Percentiles rank a stretch among this genome's conserved stretches.
These are phyloP conservation scores for Leucosporidium yakuticum DNA, from an alignment of 768 basidiomycete genomes.

Conservation along the genomic window DNA sequence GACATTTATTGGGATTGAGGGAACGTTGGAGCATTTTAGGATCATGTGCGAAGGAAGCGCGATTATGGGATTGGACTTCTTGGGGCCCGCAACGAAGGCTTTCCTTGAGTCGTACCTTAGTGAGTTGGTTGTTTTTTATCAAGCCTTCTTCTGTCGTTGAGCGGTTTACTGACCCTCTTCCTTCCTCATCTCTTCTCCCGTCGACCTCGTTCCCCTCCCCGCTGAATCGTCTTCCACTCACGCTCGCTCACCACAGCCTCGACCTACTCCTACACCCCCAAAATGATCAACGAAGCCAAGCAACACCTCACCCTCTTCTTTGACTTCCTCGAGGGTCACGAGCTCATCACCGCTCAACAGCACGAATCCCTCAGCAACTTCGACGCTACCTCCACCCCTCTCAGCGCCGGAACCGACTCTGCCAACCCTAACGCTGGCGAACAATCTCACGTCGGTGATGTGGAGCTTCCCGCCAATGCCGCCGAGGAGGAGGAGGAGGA, in stretches of 20 bases:
- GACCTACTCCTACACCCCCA: background rate
- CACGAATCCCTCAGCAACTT: background rate
- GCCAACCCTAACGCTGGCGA: background rate
- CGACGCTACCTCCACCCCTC: background rate
- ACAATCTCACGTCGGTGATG: background rate
- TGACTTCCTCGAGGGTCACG: constrained; percentile 28
- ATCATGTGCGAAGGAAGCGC: background rate
- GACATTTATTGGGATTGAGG: background rate
- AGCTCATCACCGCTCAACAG: background rate
- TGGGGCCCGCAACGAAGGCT: background rate
- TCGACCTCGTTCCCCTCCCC: background rate
- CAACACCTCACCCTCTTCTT: constrained; percentile 7
- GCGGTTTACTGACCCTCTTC: no score
- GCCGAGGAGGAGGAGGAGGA: background rate
- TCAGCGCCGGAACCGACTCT: background rate
- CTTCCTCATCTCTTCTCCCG: no score
- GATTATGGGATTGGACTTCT: background rate
- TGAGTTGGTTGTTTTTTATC: background rate
- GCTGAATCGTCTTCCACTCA: background rate
- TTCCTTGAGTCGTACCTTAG: constrained; percentile 7
- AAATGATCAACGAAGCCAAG: background rate
- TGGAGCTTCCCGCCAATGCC: background rate
- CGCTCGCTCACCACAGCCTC: background rate
- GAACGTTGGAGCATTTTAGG: background rate
- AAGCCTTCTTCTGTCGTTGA: background rate